These are phyloP conservation scores for Thraustochytrium striatum DNA, from an alignment of 352 stramenopile genomes.

Conservation along the genomic window DNA sequence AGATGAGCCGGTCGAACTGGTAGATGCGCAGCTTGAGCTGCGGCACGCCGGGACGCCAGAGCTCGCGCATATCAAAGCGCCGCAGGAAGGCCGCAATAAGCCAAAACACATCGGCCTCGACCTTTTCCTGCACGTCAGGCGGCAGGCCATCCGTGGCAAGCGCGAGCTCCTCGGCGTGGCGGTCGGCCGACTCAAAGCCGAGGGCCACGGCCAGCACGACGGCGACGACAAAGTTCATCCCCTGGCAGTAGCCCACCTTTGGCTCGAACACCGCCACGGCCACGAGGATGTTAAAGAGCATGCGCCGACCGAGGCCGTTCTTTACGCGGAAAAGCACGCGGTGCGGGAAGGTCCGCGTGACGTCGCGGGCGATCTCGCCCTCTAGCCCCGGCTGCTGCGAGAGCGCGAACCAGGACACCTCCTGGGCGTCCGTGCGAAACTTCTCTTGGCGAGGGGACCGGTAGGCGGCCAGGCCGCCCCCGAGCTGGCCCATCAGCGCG, in stretches of 20 bases:
- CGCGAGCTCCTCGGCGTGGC: neutral
- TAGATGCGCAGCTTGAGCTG: conserved; percentile 58
- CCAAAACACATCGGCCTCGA: conserved; percentile 56
- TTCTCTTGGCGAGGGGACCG: conserved; percentile 1
- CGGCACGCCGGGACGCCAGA: conserved; percentile 57
- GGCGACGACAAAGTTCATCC: conserved; percentile 71
- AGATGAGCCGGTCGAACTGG: conserved; percentile 57
- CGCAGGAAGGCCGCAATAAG: conserved; percentile 53
- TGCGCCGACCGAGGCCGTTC: conserved; percentile 23
- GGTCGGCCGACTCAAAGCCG: neutral
- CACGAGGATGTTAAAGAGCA: conserved; percentile 42
- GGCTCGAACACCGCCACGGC: conserved; percentile 25
- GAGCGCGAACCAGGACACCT: conserved; percentile 27
- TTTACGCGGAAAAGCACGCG: conserved; percentile 32
- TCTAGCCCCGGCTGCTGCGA: conserved; percentile 34
- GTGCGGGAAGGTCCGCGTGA: conserved; percentile 25
- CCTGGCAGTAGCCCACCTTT: conserved; percentile 76
- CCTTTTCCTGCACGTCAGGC: conserved; percentile 20
- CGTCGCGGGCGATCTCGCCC: conserved; percentile 42
- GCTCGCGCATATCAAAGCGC: conserved; percentile 53
- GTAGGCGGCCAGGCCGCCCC: conserved; percentile 27
- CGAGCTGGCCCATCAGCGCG: neutral
- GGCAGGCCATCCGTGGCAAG: conserved; percentile 11
- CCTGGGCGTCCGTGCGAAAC: conserved; percentile 3
- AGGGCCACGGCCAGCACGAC: conserved; percentile 24